Evolutionary conservation across 2,329 filamentous ascomycete genomes (phyloP).

Genomic region (Fusarium haematococcum): DNA sequence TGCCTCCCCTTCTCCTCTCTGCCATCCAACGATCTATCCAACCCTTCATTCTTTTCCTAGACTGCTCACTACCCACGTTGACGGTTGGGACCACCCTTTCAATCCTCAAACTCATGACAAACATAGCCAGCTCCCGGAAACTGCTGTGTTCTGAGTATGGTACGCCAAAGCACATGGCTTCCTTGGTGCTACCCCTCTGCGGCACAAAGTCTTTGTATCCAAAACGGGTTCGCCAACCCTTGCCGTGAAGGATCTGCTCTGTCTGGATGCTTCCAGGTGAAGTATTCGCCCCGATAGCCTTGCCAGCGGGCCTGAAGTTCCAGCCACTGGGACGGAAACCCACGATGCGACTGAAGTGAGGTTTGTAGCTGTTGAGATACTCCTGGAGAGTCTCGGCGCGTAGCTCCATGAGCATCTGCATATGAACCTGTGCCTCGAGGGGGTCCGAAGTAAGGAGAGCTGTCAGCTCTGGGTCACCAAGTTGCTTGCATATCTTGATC

Average conservation of each 20-base stretch:
- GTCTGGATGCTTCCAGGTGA: slow-evolving; percentile 63
- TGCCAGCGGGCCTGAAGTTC: slow-evolving; percentile 82
- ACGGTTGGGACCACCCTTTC: slow-evolving; percentile 94
- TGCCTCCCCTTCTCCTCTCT: slow-evolving; percentile 68
- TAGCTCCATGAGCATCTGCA: slow-evolving; percentile 96
- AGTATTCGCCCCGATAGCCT: slow-evolving; percentile 66
- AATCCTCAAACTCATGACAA: slow-evolving; percentile 87
- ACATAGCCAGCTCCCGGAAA: slow-evolving; percentile 94
- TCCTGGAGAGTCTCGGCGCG: slow-evolving; percentile 90
- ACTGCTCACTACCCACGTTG: slow-evolving; percentile 75
- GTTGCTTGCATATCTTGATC: slow-evolving; percentile 83
- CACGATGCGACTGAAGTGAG: slow-evolving; percentile 86
- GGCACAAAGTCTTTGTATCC: slow-evolving; percentile 78
- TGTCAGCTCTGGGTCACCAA: slow-evolving; percentile 86
- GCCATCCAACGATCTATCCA: slow-evolving; percentile 74
- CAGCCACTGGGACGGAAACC: slow-evolving; percentile 94
- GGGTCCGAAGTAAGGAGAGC: slow-evolving; percentile 84
- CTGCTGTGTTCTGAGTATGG: slow-evolving; percentile 97
- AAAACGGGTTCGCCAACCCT: slow-evolving; percentile 82
- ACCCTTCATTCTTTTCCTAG: slow-evolving; percentile 69
- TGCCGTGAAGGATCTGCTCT: slow-evolving; percentile 64
- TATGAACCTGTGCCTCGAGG: slow-evolving; percentile 90
- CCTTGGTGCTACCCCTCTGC: slow-evolving; percentile 84
- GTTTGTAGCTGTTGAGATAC: slow-evolving; percentile 83
- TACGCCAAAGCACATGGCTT: slow-evolving; percentile 90